These are phyloP conservation scores for Heterobasidion occidentale DNA, from an alignment of 1,284 basidiomycete species.

Conservation along the genomic window DNA sequence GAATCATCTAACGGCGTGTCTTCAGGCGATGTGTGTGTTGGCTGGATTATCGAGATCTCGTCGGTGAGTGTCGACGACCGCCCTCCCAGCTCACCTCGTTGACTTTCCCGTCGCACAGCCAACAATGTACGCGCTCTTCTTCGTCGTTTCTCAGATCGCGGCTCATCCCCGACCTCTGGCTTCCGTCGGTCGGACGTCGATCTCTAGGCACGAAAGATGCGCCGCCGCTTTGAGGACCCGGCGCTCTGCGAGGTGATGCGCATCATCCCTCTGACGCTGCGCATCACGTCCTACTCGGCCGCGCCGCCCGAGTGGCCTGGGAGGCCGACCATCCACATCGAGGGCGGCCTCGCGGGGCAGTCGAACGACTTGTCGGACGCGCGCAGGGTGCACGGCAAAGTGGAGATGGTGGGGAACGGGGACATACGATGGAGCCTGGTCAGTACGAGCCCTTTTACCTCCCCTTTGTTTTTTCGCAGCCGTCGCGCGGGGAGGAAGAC, in stretches of 20 bases:
- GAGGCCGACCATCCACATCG: slow-evolving; percentile 43
- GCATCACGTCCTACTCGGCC: slow-evolving; percentile 33
- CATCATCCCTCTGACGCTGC: slow-evolving; percentile 44
- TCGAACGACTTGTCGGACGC: slow-evolving; percentile 18
- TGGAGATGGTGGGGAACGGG: slow-evolving; percentile 43
- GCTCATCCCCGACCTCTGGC: background rate
- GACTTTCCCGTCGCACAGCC: slow-evolving; percentile 15
- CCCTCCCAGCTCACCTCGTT: too few relatives aligned
- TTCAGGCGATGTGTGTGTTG: slow-evolving; percentile 46
- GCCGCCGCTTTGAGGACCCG: slow-evolving; percentile 20
- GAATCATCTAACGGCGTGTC: background rate
- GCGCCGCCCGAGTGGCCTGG: slow-evolving; percentile 24
- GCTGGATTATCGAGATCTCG: slow-evolving; percentile 47
- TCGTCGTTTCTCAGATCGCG: too few relatives aligned
- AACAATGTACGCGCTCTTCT: slow-evolving; percentile 25
- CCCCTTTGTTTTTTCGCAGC: too few relatives aligned
- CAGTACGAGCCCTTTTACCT: slow-evolving; percentile 13
- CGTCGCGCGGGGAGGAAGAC: background rate
- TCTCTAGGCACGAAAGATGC: slow-evolving; percentile 15
- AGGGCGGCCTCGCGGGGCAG: slow-evolving; percentile 32
- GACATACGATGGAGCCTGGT: slow-evolving; percentile 48
- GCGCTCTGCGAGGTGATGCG: slow-evolving; percentile 38
- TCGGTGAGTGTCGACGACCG: slow-evolving; percentile 27
- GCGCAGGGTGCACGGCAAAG: slow-evolving; percentile 32
- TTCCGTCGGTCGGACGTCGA: background rate